Evolutionary conservation across 495 filamentous ascomycete genomes (phyloP).

Genomic region (Pseudomonodictys pantanalensis): DNA sequence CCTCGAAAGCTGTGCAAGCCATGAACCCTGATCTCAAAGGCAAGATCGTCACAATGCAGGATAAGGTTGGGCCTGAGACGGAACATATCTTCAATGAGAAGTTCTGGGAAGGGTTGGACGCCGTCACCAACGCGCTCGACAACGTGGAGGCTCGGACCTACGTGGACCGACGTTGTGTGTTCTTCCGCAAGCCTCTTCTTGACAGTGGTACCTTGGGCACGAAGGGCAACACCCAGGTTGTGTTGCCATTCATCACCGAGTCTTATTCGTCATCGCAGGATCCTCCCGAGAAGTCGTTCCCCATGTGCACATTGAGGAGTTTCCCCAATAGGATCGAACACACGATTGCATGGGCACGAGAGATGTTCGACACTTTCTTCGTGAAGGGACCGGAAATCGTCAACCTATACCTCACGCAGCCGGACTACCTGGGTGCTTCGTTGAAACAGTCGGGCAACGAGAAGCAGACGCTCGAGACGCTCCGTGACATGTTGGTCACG

Average conservation of each 20-base stretch:
- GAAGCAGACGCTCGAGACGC: conserved; percentile 88
- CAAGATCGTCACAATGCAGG: conserved; percentile 79
- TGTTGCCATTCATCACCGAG: conserved; percentile 87
- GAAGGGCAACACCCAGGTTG: conserved; percentile 96
- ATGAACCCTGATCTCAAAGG: conserved; percentile 94
- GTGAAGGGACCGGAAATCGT: conserved; percentile 91
- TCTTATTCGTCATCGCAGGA: conserved; percentile 99
- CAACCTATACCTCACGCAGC: conserved; percentile 88
- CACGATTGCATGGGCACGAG: conserved; percentile 96
- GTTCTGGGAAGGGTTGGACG: conserved; percentile 89
- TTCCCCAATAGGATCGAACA: conserved; percentile 99
- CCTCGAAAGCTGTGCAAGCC: conserved; percentile 76
- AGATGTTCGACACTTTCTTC: conserved; percentile 91
- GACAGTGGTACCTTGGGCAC: conserved; percentile 97
- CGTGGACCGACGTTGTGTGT: conserved; percentile 94
- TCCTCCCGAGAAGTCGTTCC: conserved; percentile 97
- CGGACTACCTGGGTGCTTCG: conserved; percentile 84
- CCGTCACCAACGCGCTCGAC: conserved; percentile 94
- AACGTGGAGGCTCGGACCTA: conserved; percentile 98
- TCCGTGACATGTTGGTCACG: conserved; percentile 86
- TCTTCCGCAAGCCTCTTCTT: conserved; percentile 94
- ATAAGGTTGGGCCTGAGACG: conserved; percentile 88
- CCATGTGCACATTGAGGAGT: conserved; percentile 95
- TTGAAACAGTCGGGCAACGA: conserved; percentile 95
- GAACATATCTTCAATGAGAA: conserved; percentile 93